These are phyloP conservation scores for Blumeria hordei DNA, from an alignment of 2,329 filamentous ascomycete genomes.

Conservation along the genomic window DNA sequence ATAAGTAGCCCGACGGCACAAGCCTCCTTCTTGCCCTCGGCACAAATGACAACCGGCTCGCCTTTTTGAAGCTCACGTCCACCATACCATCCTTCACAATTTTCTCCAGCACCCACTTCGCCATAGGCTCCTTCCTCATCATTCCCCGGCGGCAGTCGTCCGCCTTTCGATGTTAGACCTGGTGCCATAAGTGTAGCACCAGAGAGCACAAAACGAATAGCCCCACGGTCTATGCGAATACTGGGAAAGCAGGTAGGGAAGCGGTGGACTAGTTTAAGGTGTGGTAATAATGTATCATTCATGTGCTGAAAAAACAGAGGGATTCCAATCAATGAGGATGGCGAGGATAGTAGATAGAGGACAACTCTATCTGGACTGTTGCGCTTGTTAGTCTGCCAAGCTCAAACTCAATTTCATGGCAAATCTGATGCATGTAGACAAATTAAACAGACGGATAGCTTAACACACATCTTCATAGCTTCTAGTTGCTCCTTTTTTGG, in stretches of 20 bases:
- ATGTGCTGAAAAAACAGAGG: conserved; percentile 85
- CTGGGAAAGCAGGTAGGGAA: conserved; percentile 68
- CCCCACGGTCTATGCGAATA: conserved; percentile 79
- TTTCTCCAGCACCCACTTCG: conserved; percentile 7
- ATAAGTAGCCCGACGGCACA: conserved; percentile 72
- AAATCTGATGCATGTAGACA: neutral
- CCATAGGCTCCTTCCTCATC: conserved; percentile 16
- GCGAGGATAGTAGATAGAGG: conserved; percentile 53
- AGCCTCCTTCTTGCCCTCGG: conserved; percentile 81
- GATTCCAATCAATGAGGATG: neutral
- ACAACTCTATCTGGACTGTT: conserved; percentile 57
- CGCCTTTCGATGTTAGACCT: conserved; percentile 64
- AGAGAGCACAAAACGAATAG: conserved; percentile 85
- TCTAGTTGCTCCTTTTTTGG: conserved; percentile 86
- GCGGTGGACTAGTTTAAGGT: conserved; percentile 70
- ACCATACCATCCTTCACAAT: conserved; percentile 21
- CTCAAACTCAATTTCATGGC: neutral
- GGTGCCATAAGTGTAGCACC: conserved; percentile 94
- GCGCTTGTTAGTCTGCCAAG: neutral
- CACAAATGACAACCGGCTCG: conserved; percentile 65
- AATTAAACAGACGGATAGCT: neutral
- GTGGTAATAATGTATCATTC: conserved; percentile 51
- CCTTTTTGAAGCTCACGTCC: conserved; percentile 53
- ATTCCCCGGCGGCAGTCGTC: conserved; percentile 37
- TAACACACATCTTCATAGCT: conserved; percentile 56